Conservation (phyloP, 257 asterid genomes). For the Ajuga chamaepitys region DNA sequence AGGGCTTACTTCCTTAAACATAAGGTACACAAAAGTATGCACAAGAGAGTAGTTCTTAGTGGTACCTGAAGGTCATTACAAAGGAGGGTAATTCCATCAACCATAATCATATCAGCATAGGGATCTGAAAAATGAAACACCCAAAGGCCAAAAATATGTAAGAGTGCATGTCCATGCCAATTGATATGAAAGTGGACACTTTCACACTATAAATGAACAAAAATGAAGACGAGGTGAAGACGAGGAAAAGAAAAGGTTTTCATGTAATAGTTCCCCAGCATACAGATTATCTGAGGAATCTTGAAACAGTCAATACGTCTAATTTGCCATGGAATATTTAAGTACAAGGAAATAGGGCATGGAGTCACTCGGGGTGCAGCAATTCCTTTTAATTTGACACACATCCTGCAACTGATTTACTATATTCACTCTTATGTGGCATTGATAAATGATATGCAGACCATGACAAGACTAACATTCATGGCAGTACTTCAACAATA, state of each 20-base stretch:
- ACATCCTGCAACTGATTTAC: neutral
- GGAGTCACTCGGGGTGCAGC: neutral
- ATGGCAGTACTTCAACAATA: neutral
- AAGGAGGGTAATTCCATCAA: conserved; percentile 51
- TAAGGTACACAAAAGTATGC: neutral
- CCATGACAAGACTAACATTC: neutral
- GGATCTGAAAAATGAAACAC: conserved; percentile 35
- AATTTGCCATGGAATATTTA: neutral
- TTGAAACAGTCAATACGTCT: neutral
- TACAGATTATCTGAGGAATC: neutral
- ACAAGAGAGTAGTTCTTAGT: conserved; percentile 10
- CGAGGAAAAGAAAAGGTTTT: neutral
- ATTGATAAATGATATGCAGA: neutral
- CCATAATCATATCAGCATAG: conserved; percentile 56
- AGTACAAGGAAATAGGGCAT: neutral
- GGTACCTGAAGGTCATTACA: conserved; percentile 61
- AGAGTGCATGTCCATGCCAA: neutral
- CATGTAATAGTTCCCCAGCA: neutral
- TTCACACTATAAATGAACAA: neutral
- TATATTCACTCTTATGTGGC: neutral
- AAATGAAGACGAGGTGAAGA: neutral
- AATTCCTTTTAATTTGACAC: neutral
- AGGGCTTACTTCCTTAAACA: conserved; percentile 1
- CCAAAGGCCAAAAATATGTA: neutral
- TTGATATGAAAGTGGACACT: neutral